Base-by-base conservation (phyloP, 2,329 filamentous ascomycete genomes). In the Dothideomycetes sp. region DNA sequence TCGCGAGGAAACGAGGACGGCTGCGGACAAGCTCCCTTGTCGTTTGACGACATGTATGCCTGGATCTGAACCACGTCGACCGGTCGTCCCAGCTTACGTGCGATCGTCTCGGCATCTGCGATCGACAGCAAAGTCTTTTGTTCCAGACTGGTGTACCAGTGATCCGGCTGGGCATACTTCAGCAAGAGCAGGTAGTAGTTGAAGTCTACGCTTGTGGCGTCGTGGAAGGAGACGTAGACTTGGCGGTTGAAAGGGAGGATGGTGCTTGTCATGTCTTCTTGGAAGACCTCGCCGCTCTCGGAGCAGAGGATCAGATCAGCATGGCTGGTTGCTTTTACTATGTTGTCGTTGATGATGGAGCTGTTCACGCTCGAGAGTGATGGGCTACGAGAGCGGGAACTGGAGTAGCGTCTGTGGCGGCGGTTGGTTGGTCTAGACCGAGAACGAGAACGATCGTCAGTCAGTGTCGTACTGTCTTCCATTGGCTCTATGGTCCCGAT, bases 171-270 rank as follows among this genome's bases (percentile, higher is more conserved):
- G 19, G 36, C 36, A 22, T 30, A 19, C 11, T 7, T 29, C n/a
- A 37, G 36, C n/a, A 37, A 24, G 3, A 14, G n/a, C 9, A 37
- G 36, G 24, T 15, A 31, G 12, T 18, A 10, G 9, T 18, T 19
- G 19, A 37, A 31, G 16, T 29, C 24, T 4, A 24, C 19, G 36
- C n/a, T 19, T 12, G 36, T 14, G 18, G 19, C 8, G 15, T 14
- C 12, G 4, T 37, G 36, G 36, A 15, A 30, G 11, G 36, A 15
- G 19, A 37, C 36, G 24, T 37, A 37, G 36, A 37, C 36, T 8
- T 37, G 14, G 9, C 24, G 19, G 24, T 16, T n/a, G 22, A 36
- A 36, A 19, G 36, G 19, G 3, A 11, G 33, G 17, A 35, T 10
- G 33, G 22, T 27, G 22, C 22, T 27, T 7, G 22, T 12, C 7